Conservation (phyloP, 805 yeast genomes). For the Kluyveromyces starmeri region DNA sequence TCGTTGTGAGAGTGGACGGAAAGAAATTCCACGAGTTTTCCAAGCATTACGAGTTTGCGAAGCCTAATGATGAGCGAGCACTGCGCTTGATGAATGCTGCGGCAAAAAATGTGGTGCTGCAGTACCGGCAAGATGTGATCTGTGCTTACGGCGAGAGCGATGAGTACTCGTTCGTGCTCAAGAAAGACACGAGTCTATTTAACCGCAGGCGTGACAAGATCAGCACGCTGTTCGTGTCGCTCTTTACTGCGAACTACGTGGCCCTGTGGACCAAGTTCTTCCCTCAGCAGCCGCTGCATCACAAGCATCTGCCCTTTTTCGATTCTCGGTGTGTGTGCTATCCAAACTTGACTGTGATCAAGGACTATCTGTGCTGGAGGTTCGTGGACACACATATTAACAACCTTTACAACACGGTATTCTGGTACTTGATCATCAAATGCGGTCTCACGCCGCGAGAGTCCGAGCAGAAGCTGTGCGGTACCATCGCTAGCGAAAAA, state of each 20-base stretch:
- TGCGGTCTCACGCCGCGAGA: slow-evolving; percentile 68
- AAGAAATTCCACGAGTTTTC: slow-evolving; percentile 88
- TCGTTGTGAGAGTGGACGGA: slow-evolving; percentile 86
- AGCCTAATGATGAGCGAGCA: slow-evolving; percentile 83
- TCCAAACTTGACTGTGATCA: slow-evolving; percentile 50
- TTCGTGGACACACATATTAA: slow-evolving; percentile 96
- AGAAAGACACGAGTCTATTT: slow-evolving; percentile 54
- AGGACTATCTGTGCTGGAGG: slow-evolving; percentile 90
- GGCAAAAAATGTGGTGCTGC: slow-evolving; percentile 55
- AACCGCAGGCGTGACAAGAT: slow-evolving; percentile 78
- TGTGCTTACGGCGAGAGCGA: slow-evolving; percentile 94
- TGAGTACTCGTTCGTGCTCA: slow-evolving; percentile 78
- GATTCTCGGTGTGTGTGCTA: slow-evolving; percentile 87
- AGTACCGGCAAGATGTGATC: slow-evolving; percentile 58
- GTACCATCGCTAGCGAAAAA: slow-evolving; percentile 76
- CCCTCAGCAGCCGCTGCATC: slow-evolving; percentile 38
- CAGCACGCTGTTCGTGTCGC: slow-evolving; percentile 70
- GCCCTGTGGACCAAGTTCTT: slow-evolving; percentile 57
- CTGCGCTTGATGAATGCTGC: slow-evolving; percentile 72
- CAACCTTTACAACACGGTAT: slow-evolving; percentile 84
- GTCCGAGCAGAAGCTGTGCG: slow-evolving; percentile 68
- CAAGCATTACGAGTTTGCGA: slow-evolving; percentile 58
- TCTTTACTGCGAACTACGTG: slow-evolving; percentile 70
- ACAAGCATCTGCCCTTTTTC: slow-evolving; percentile 66
- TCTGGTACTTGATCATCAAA: slow-evolving; percentile 72